These are phyloP conservation scores for Thelonectria discophora DNA, from an alignment of 2,329 filamentous ascomycete genomes.

Conservation along the genomic window DNA sequence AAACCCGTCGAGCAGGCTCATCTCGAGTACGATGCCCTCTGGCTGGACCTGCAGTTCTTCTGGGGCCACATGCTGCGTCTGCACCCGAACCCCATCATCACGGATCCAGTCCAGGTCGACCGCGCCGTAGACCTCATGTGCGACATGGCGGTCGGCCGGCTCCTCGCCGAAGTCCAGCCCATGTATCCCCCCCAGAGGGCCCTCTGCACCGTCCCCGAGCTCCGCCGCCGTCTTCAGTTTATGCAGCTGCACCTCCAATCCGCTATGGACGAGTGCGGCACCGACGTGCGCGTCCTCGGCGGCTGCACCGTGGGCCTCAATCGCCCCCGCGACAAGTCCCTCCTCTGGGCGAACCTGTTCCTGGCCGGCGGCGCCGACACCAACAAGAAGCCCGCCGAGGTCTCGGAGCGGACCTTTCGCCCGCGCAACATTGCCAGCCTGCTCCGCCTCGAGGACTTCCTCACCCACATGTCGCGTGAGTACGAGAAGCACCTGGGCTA, in stretches of 20 bases:
- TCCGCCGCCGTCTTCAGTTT: neutral
- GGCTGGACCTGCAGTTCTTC: constrained; percentile 26
- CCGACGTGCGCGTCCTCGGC: neutral
- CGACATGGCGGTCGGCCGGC: neutral
- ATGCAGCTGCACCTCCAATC: neutral
- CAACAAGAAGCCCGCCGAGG: neutral
- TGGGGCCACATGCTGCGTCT: constrained; percentile 30
- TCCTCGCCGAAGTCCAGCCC: neutral
- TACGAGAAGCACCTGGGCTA: neutral
- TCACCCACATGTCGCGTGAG: neutral
- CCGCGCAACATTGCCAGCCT: neutral
- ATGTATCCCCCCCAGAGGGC: neutral
- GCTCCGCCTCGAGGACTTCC: neutral
- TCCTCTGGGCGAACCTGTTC: neutral
- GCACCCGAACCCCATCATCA: constrained; percentile 28
- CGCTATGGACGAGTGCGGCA: neutral
- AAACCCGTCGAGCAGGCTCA: neutral
- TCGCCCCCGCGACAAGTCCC: neutral
- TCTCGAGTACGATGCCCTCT: constrained; percentile 22
- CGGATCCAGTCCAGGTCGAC: neutral
- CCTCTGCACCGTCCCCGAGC: neutral
- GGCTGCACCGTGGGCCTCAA: neutral
- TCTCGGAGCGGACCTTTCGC: neutral
- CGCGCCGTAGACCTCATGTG: neutral
- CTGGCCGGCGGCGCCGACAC: too few relatives aligned